Evolutionary conservation across 2,329 filamentous ascomycete species (phyloP), one percentile per base, ranked within the genome.

Genomic region (Dryadomyces quercivorus): DNA sequence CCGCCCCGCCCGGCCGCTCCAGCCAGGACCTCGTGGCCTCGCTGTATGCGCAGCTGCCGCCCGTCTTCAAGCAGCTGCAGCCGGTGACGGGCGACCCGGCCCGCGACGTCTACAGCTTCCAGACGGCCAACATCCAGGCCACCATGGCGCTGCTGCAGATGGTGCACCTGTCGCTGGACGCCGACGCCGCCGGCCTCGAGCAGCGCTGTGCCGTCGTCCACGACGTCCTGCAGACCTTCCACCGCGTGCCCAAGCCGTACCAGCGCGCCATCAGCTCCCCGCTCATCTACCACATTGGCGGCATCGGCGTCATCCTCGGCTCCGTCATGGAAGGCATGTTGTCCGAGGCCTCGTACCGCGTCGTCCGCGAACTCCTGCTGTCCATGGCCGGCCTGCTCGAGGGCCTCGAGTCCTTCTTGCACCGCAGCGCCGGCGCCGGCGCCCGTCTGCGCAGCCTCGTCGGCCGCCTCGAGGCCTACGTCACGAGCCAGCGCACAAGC

Each of bases 121-220:
- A 69, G 52, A 64, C 67, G 1, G 67, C 67, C 51, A 69, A 69
- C 43, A 69, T 69, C 40, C 62, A 63, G 36, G 66, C 63, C 26
- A 68, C 64, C 9, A 61, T 69, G 21, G 63, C 66, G 46, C 61
- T 68, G 45, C 58, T 67, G 15, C 63, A 65, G 12, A 68, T 67
- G 58, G 63, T 66, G 4, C 58, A 59, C 47, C 61, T 66, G 43
- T 62, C 63, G 21, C 57, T 60, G 9, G 62, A 64, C 31, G 59
- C 56, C 2, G 62, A 62, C 16, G 61, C 48, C 18, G 48, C 57
- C 26, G 62, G 61, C 51, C 58, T 66, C 13, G 62, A 64, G 31
- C 61, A 63, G 55, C 62, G 63, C 49, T 67, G 66, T 58, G 56
- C 61, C 15, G 62, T 67, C 10, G 65, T 63, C 8, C 56, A 60